A percentile compares a stretch with the other conserved stretches of the same genome.
These are phyloP conservation scores for Parastagonospora nodorum DNA, from an alignment of 2,329 filamentous ascomycete genomes.

Conservation along the genomic window DNA sequence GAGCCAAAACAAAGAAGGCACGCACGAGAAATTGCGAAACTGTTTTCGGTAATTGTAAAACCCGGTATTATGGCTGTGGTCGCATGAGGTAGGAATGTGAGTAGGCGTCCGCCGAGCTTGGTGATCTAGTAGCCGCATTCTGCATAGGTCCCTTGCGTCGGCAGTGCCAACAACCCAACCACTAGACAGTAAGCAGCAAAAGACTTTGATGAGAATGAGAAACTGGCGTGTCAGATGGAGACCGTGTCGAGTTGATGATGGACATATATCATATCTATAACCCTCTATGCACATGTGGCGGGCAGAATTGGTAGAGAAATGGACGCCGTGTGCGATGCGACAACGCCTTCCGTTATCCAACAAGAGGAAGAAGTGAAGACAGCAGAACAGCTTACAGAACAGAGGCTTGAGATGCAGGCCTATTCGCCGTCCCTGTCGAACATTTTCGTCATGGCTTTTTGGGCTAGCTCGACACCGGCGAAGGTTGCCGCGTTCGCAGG, in stretches of 20 bases:
- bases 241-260: background rate
- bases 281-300: conserved; percentile 10
- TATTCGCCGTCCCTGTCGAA: conserved; percentile 58
- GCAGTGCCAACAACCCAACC: background rate
- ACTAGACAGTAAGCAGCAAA: conserved; percentile 4
- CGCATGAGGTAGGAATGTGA: conserved; percentile 11
- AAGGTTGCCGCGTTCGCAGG: conserved; percentile 98
- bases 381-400: conserved; percentile 5
- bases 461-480: conserved; percentile 80
- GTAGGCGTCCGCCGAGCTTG: conserved; percentile 12
- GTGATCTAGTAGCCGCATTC: conserved; percentile 21
- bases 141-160: conserved; percentile 20
- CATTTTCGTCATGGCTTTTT: conserved; percentile 78
- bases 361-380: conserved; percentile 9
- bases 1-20: conserved; percentile 33
- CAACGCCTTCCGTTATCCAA: conserved; percentile 13
- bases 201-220: background rate
- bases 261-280: conserved; percentile 16
- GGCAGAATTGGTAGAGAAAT: conserved; percentile 1
- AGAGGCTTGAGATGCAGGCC: background rate
- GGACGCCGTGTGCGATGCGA: conserved; percentile 33
- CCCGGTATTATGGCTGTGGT: conserved; percentile 7
- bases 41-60: conserved; percentile 16
- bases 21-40: conserved; percentile 25
- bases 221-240: background rate